These are phyloP conservation scores for Eurotiales sp. DNA, from an alignment of 2,329 filamentous ascomycete species.

Conservation along the genomic window DNA sequence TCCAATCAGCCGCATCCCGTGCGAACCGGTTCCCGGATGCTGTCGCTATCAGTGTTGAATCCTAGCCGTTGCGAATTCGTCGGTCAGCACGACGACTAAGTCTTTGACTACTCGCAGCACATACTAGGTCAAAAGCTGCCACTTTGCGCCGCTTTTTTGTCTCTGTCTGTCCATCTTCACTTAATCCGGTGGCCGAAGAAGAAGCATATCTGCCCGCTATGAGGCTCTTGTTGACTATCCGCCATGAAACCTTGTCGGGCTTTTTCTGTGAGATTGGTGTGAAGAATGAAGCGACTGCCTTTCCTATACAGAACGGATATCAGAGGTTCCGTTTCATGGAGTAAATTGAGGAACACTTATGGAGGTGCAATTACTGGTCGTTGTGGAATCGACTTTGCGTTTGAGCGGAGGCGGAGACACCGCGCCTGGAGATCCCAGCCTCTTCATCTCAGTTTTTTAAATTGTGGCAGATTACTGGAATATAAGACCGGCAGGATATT, in stretches of 20 bases:
- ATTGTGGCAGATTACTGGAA: neutral
- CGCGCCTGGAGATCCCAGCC: conserved; percentile 33
- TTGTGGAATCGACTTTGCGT: conserved; percentile 52
- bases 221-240: conserved; percentile 62
- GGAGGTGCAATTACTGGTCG: conserved; percentile 45
- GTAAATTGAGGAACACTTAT: neutral
- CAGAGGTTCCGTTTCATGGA: neutral
- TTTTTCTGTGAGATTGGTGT: conserved; percentile 81
- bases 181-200: no score
- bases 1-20: conserved; percentile 74
- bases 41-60: conserved; percentile 81
- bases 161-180: conserved; percentile 12
- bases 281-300: conserved; percentile 78
- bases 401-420: conserved; percentile 58
- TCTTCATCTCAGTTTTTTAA: conserved; percentile 25
- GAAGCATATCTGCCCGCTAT: conserved; percentile 67
- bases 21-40: conserved; percentile 77
- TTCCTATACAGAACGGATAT: conserved; percentile 24
- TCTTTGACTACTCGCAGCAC: no score
- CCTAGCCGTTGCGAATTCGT: conserved; percentile 55
- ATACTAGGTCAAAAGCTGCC: conserved; percentile 47
- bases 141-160: conserved; percentile 28
- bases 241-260: conserved; percentile 71
- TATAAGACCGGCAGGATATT: no score
- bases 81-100: no score